Evolutionary conservation across 1,139 yeast genomes (phyloP), one percentile per base, ranked within the genome.

Genomic region (Blastobotrys indianensis): DNA sequence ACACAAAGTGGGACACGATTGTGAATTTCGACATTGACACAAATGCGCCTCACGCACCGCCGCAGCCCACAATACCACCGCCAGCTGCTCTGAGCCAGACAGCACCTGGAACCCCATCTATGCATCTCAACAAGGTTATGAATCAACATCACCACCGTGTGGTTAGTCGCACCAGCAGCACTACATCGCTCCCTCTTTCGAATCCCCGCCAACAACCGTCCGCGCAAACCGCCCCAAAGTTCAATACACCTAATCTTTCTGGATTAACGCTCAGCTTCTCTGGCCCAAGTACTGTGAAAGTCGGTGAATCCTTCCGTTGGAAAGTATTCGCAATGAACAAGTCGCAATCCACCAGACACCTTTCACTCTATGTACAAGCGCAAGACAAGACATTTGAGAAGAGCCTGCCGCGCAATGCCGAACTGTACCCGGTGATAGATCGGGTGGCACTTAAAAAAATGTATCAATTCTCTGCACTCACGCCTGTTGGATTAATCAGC

Each of bases 271-370:
- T 85, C 23, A 76, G 84, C 7, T 80, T 85, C 50, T 69, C 74
- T 3, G 94, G 94, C 0, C 76, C 78, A 11, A 74, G 83, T 12
- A 68, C 74, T 37, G 78, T 82, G 5, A 69, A 72, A 51, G 63
- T 82, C 11, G 94, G 94, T 1, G 75, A 79, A 45, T 69, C 73
- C 4, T 76, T 77, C 54, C 73, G 70, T 45, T 80, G 92, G 85
- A 75, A 73, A 46, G 71, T 85, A 4, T 85, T 81, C 58, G 81
- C 85, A 1, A 74, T 83, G 46, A 85, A 85, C 65, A 73, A 73
- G 49, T 70, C 81, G 3, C 54, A 55, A 13, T 50, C 61, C 2
- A 40, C 28, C 56, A 65, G 51, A 64, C 72, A 50, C 63, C 71
- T 54, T 64, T 80, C 62, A 68, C 75, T 55, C 54, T 81, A 48